Percentiles rank a stretch among this genome's conserved stretches.
These are phyloP conservation scores for Aspergillus arachidicola DNA, from an alignment of 2,329 filamentous ascomycete species.

Conservation along the genomic window DNA sequence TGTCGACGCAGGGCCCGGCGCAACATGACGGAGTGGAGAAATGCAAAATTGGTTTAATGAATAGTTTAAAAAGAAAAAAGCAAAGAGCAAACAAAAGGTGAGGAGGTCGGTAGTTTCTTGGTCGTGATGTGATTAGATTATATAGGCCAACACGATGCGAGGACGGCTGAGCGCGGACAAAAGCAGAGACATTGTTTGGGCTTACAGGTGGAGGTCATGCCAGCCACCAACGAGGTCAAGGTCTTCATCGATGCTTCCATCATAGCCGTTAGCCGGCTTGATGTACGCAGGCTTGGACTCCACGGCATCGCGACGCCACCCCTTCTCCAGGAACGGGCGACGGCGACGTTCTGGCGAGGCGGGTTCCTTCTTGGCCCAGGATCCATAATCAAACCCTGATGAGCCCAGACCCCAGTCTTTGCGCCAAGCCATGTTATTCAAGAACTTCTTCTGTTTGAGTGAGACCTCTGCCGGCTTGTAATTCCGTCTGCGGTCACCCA, in stretches of 20 bases:
- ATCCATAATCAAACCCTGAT: conserved; percentile 40
- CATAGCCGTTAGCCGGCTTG: conserved; percentile 47
- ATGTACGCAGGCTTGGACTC: conserved; percentile 36
- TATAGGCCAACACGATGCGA: conserved; percentile 23
- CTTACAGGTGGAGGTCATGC: conserved; percentile 68
- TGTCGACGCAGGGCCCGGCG: background rate
- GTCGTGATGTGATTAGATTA: conserved; percentile 14
- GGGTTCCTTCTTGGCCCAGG: conserved; percentile 37
- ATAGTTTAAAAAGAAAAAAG: background rate
- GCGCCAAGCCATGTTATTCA: conserved; percentile 45
- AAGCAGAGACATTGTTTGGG: conserved; percentile 4
- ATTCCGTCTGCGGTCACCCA: conserved; percentile 81
- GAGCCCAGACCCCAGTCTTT: conserved; percentile 44
- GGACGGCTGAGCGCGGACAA: conserved; percentile 14
- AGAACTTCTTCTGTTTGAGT: conserved; percentile 52
- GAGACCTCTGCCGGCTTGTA: conserved; percentile 58
- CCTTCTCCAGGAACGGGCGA: conserved; percentile 45
- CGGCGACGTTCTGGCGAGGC: conserved; percentile 36
- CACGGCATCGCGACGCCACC: conserved; percentile 49
- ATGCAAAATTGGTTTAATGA: conserved; percentile 10
- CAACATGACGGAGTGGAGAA: conserved; percentile 8
- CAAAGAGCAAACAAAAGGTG: conserved; percentile 6
- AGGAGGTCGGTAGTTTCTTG: conserved; percentile 4
- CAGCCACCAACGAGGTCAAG: conserved; percentile 96
- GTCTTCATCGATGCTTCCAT: conserved; percentile 65